Evolutionary conservation across 1,139 yeast genomes (phyloP).

Genomic region (Diutina catenulata): DNA sequence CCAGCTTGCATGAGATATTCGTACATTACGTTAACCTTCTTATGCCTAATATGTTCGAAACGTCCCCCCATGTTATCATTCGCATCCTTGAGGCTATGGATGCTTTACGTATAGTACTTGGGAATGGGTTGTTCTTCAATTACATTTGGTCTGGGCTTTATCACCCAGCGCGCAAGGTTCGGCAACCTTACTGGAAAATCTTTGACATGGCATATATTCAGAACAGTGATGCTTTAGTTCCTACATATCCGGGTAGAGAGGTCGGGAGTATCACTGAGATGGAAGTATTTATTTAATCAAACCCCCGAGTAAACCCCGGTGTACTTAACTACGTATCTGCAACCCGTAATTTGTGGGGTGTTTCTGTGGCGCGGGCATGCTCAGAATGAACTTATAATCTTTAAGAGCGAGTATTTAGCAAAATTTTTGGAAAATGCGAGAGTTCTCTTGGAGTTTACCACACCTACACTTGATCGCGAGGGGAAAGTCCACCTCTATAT

Average conservation of each 20-base stretch:
- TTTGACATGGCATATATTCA: conserved; percentile 71
- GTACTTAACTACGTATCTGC: too few relatives aligned
- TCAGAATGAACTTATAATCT: too few relatives aligned
- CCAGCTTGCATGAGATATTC: conserved; percentile 51
- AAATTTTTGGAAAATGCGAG: too few relatives aligned
- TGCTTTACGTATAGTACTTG: conserved; percentile 60
- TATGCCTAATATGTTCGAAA: conserved; percentile 79
- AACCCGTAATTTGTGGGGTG: too few relatives aligned
- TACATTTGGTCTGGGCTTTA: conserved; percentile 84
- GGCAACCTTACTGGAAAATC: conserved; percentile 76
- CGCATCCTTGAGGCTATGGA: conserved; percentile 77
- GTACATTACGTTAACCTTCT: conserved; percentile 64
- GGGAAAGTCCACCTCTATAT: too few relatives aligned
- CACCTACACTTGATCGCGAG: too few relatives aligned
- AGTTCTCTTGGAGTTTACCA: too few relatives aligned
- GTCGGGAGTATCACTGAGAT: too few relatives aligned
- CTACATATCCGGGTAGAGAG: conserved; percentile 60
- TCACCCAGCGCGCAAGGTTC: conserved; percentile 86
- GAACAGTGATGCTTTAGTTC: conserved; percentile 66
- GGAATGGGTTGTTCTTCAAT: conserved; percentile 62
- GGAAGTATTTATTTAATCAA: too few relatives aligned
- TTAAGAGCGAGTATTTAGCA: too few relatives aligned
- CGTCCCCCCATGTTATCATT: conserved; percentile 87
- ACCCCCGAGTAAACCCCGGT: too few relatives aligned
- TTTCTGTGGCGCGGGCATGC: too few relatives aligned